A percentile compares a stretch with the other conserved stretches of the same genome.
phyloP scores from a whole-genome alignment of 306 rosid genomes.

The Begonia masoniana region DNA sequence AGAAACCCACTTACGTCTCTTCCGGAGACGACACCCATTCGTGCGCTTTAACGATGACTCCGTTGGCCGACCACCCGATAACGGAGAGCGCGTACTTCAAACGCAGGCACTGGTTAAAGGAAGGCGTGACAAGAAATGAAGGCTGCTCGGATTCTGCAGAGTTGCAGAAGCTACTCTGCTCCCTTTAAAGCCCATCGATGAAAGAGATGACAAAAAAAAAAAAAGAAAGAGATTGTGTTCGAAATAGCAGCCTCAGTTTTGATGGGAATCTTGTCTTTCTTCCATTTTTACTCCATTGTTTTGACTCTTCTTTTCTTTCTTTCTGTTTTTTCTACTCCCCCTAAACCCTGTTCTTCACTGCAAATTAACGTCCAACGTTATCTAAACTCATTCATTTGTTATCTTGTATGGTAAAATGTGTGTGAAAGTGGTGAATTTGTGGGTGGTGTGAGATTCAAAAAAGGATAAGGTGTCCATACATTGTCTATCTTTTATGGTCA shows the following conservation, averaged over 20 bases:
- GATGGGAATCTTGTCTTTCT: constrained; percentile 24
- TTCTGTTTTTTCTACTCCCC: not conserved
- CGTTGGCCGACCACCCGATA: constrained; percentile 4
- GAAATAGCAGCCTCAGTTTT: not conserved
- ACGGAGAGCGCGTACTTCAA: constrained; percentile 27
- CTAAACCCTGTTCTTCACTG: too few relatives aligned
- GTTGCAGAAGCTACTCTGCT: constrained; percentile 20
- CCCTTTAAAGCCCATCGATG: constrained; percentile 20
- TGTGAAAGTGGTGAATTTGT: too few relatives aligned
- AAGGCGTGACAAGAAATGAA: constrained; percentile 26
- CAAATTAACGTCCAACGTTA: too few relatives aligned
- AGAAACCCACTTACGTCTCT: constrained; percentile 26
- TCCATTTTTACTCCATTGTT: constrained; percentile 17
- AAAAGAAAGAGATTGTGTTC: not conserved
- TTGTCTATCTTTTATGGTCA: too few relatives aligned
- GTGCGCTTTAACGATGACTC: not conserved
- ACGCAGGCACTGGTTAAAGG: constrained; percentile 22
- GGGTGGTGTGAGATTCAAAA: too few relatives aligned
- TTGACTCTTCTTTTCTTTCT: constrained; percentile 8
- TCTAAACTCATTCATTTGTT: too few relatives aligned
- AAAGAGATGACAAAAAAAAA: constrained; percentile 8
- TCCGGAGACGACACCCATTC: constrained; percentile 19
- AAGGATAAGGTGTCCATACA: too few relatives aligned
- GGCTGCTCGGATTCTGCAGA: constrained; percentile 12
- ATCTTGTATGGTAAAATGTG: too few relatives aligned